These are phyloP conservation scores for Trametes cubensis DNA, from an alignment of 768 basidiomycete species.

Conservation along the genomic window DNA sequence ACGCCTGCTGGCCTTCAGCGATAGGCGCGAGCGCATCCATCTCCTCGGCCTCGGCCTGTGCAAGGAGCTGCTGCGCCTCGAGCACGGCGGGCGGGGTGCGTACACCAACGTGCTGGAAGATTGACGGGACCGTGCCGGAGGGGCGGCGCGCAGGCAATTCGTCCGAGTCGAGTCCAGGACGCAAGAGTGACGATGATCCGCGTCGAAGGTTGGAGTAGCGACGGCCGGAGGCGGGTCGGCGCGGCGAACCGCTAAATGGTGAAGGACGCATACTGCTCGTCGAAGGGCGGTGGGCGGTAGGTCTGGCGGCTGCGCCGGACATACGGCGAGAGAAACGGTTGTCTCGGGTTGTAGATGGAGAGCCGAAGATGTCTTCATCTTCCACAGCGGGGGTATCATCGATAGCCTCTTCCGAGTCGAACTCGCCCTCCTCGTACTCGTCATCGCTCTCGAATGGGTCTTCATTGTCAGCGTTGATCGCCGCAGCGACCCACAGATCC, in stretches of 20 bases:
- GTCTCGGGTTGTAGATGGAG: constrained; percentile 13
- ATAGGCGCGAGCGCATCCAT: constrained; percentile 54
- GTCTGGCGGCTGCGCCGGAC: constrained; percentile 11
- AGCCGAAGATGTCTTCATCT: constrained; percentile 29
- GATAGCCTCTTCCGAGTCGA: constrained; percentile 34
- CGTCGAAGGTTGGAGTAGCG: constrained; percentile 33
- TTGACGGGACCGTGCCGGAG: constrained; percentile 65
- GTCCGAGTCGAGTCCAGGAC: constrained; percentile 21
- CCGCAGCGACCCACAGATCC: constrained; percentile 96
- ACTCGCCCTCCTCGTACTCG: constrained; percentile 40
- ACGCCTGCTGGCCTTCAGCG: constrained; percentile 47
- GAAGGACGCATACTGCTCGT: constrained; percentile 22
- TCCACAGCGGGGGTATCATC: constrained; percentile 35
- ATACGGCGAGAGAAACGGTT: constrained; percentile 29
- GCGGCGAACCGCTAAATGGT: constrained; percentile 33
- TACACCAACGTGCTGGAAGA: constrained; percentile 85
- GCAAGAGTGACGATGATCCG: constrained; percentile 19
- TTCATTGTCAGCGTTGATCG: constrained; percentile 92
- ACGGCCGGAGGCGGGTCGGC: constrained; percentile 39
- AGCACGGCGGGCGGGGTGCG: constrained; percentile 74
- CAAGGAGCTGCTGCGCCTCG: constrained; percentile 68
- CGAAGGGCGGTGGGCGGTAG: constrained; percentile 15
- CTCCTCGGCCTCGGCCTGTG: constrained; percentile 43
- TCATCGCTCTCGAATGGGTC: constrained; percentile 60
- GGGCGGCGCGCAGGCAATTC: constrained; percentile 51